Evolutionary conservation across 2,329 filamentous ascomycete genomes (phyloP), one percentile per base, ranked within the genome.

Genomic region (Pseudogymnoascus sp.): DNA sequence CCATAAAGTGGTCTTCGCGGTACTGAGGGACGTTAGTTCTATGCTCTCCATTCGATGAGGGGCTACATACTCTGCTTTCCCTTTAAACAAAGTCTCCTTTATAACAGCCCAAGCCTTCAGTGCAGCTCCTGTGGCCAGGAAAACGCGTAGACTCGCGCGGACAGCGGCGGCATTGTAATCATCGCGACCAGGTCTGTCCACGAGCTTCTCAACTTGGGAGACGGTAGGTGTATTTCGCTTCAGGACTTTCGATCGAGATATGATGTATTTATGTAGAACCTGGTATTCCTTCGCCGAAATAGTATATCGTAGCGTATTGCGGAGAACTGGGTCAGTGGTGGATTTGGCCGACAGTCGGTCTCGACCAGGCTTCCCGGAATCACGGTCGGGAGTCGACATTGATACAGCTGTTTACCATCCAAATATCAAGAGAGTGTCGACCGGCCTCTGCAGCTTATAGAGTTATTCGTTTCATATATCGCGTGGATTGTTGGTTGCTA

Each of bases 211-310:
- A 39, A 87, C 82, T 36, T 78, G 76, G 48, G 78, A 79, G 10
- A 85, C 82, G 13, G 77, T 80, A 0, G 85, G 84, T 5, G 81
- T 79, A 29, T 80, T 77, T 65, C 79, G 77, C 60, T 79, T 80
- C 36, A 88, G 74, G 5, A 82, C 72, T 60, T 79, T 80, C 48
- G 89, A 87, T 55, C 87, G 85, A 64, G 89, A 91, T 59, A 94
- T 81, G 60, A 96, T 82, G 71, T 92, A 92, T 70, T 88, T 87
- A 74, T 96, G 91, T 15, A 97, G 82, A 1, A 87, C 78, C 67
- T 90, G 87, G 75, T 97, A 97, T 74, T 97, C 92, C 73, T 87
- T 86, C 42, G 90, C 86, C 5, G 86, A 88, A 72, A 92, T 91
- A 63, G 89, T 94, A 75, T 96, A 92, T 67, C 92, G 87, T 63